Evolutionary conservation across 805 yeast genomes (phyloP), one percentile per base, ranked within the genome.

Genomic region (Phaffomyces opuntiae): DNA sequence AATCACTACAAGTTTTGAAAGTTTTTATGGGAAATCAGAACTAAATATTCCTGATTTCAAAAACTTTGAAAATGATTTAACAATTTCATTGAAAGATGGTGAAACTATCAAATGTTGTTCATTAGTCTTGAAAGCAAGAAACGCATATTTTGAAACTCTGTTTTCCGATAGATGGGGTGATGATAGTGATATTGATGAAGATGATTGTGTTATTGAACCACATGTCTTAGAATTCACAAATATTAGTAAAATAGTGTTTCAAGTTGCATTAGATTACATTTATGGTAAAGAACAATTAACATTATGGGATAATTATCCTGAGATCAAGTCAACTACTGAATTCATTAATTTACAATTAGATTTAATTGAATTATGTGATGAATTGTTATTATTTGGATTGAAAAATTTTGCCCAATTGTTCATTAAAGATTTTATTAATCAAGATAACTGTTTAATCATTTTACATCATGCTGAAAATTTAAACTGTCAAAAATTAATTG

Each of bases 81-180:
- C 54, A 0, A 61, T 87, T 3, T 52, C 52, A 6, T 59, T 83
- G n/a, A 50, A 62, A 2, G 81, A 78, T 52, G 79, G 77, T 1
- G 66, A 61, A n/a, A 32, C 26, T 1, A 31, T 73, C 0, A 46
- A 49, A 5, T 73, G 77, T 7, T 78, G 79, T 55, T 72, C 81
- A 3, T 66, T 69, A 11, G 63, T 87, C 5, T 55, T 89, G n/a
- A 57, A 65, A 5, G 61, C 75, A 0, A 64, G 95, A 48, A 76
- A 81, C 40, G 79, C 77, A 0, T 85, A 72, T 55, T 87, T 89
- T 59, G 81, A 77, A 45, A 70, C 81, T 0, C 51, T 78, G 3
- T 68, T 84, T 33, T 73, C 82, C 0, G 56, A 62, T 0, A 58
- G 78, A 40, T 87, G 93, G 95, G 57, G 52, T 9, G 43, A 36